A percentile compares a stretch with the other conserved stretches of the same genome.
Evolutionary conservation across 805 yeast species (phyloP).

Genomic region (Kodamaea hsintzibuensis): DNA sequence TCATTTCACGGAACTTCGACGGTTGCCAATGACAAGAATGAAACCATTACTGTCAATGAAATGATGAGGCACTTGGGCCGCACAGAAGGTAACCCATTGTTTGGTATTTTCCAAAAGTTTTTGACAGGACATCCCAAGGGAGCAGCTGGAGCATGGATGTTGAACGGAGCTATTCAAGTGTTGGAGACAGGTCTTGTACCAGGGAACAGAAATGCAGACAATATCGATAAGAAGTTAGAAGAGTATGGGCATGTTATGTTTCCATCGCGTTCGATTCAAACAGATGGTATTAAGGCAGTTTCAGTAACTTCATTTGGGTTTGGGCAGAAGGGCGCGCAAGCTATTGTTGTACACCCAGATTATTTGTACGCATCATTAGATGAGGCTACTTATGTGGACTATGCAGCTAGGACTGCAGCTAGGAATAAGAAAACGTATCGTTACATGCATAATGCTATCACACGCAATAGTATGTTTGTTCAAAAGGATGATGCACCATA

Average conservation of each 20-base stretch:
- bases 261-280: slow-evolving; percentile 91
- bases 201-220: slow-evolving; percentile 98
- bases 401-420: slow-evolving; percentile 65
- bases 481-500: slow-evolving; percentile 95
- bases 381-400: slow-evolving; percentile 69
- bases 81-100: slow-evolving; percentile 94
- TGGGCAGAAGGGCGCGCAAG: slow-evolving; percentile 99
- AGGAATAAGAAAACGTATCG: slow-evolving; percentile 91
- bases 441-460: slow-evolving; percentile 93
- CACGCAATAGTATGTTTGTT: slow-evolving; percentile 85
- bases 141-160: slow-evolving; percentile 99
- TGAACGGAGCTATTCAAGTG: slow-evolving; percentile 96
- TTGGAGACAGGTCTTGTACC: slow-evolving; percentile 92
- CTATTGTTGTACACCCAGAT: slow-evolving; percentile 88
- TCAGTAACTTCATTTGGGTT: slow-evolving; percentile 97
- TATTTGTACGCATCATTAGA: slow-evolving; percentile 85
- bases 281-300: slow-evolving; percentile 97
- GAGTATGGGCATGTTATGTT: slow-evolving; percentile 84
- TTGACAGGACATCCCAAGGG: slow-evolving; percentile 99
- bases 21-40: slow-evolving; percentile 98
- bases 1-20: slow-evolving; percentile 99
- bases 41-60: slow-evolving; percentile 82
- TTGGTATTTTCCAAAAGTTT: slow-evolving; percentile 98
- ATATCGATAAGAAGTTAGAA: slow-evolving; percentile 80
- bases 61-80: slow-evolving; percentile 97